Conservation (phyloP, 176 grass and related monocot species). For the Miscanthus lutarioriparius region DNA sequence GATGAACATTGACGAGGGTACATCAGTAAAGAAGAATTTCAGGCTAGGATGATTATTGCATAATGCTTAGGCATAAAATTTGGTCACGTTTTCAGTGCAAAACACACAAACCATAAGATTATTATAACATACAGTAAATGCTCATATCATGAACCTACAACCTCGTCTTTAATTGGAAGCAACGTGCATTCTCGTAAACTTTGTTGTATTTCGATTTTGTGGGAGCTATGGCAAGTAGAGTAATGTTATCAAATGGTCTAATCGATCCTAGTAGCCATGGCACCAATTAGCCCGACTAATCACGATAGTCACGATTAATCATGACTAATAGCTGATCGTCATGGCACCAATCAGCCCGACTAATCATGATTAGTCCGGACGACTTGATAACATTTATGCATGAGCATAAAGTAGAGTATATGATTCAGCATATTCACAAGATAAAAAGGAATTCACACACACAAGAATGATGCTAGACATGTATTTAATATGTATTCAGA, state of each 20-base stretch:
- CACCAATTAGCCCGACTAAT: too few relatives aligned
- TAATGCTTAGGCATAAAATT: background rate
- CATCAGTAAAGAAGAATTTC: background rate
- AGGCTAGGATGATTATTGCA: background rate
- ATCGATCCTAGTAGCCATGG: too few relatives aligned
- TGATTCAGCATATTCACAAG: background rate
- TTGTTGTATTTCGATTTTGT: background rate
- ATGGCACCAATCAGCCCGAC: too few relatives aligned
- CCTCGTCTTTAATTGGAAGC: constrained; percentile 2
- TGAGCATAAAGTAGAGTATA: background rate
- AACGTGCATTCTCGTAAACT: background rate
- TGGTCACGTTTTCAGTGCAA: background rate
- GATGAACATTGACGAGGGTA: background rate
- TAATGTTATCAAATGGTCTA: background rate
- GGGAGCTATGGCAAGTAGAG: background rate
- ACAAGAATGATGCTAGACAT: background rate
- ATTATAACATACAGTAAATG: background rate
- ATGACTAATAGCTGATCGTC: too few relatives aligned
- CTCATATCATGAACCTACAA: background rate
- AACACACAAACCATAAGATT: background rate
- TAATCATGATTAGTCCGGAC: too few relatives aligned
- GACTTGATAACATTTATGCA: background rate
- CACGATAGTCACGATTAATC: background rate
- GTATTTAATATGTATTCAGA: constrained; percentile 11
- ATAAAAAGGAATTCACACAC: background rate